Evolutionary conservation across 140 eudicot species (phyloP), one percentile per base, ranked within the genome.

Genomic region (Flaveria floridana): DNA sequence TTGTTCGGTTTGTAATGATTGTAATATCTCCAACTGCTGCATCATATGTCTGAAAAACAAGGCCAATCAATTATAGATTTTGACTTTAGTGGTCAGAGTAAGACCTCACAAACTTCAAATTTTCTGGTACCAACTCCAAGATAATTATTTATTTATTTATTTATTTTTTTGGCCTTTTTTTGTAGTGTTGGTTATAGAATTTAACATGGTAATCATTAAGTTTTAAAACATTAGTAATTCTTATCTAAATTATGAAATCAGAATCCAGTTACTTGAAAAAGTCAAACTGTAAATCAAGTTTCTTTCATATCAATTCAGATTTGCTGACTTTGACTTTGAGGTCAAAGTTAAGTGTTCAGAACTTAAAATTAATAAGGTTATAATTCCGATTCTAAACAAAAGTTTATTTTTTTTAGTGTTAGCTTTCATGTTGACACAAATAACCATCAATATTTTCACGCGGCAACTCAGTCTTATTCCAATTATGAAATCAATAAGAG

Each of bases 21-120:
- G 99, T 94, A 46, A 94, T 65, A 72, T 94, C 99, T 68, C 99
- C 99, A 70, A 94, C 99, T 30, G 90, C 99, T 70, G 97, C 99
- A 94, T 94, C 99, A 73, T 76, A 94, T 79, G 76, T 81, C 99
- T 94, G 84, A 66, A 39, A 18, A 74, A 65, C n/a, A 68, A 80
- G 34, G 28, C 3, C 70, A 65, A 48, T 10, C 61, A 50, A 55
- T 44, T 61, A 16, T 7, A 61, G 34, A 64, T 12, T 46, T 62
- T 47, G 34, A 62, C 71, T 61, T 61, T 61, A 2, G 19, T 20
- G 70, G 71, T 44, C 30, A 73, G 25, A 15, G 19, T 39, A 34
- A 30, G 13, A 28, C 47, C n/a, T 23, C 18, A 63, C 67, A 39
- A 68, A 77, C 28, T 68, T 46, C 10, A 57, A 16, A 20, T 57